Evolutionary conservation across 176 grass and related monocot genomes (phyloP), one percentile per base, ranked within the genome.

Genomic region (Secale cereale): DNA sequence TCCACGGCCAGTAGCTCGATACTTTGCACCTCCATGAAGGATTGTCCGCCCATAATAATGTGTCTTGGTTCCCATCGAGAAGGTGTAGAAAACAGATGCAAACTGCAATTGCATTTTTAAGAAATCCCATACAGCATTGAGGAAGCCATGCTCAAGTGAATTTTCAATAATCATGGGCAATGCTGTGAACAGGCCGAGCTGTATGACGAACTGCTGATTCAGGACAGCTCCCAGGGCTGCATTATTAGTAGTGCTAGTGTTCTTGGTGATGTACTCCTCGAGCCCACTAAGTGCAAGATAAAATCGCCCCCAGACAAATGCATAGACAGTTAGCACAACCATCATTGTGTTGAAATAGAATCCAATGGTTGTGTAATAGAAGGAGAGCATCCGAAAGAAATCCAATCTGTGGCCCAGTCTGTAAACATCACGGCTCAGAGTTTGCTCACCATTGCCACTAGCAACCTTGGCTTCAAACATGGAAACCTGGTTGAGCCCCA

Each of bases 261-360:
- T 79, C 64, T 36, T 94, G 56, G 67, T 90, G 60, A 98, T 95
- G 59, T 65, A 90, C 27, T 68, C 84, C 87, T 98, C 95, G 4
- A 98, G 89, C 32, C 95, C 95, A 86, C 95, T 98, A 45, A 98
- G 88, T 78, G 95, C 92, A 74, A 98, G 91, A 90, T 98, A 98
- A 88, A 98, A 92, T 56, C 85, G 95, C 12, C 95, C 95, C 95
- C 95, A 98, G 32, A 97, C 92, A 91, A 93, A 97, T 59, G 95
- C 90, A 88, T 94, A 97, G 13, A 97, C 95, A 79, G 92, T 94
- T 76, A 91, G 74, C 37, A 97, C 95, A 74, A 97, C 92, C 86
- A 97, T 87, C 95, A 97, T 97, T 68, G 95, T 97, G 85, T 97
- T 97, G 78, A 98, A 98, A 83, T 98, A 98, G 79, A 98, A 98